These are phyloP conservation scores for Psidium guajava DNA, from an alignment of 345 rosid species.

Conservation along the genomic window DNA sequence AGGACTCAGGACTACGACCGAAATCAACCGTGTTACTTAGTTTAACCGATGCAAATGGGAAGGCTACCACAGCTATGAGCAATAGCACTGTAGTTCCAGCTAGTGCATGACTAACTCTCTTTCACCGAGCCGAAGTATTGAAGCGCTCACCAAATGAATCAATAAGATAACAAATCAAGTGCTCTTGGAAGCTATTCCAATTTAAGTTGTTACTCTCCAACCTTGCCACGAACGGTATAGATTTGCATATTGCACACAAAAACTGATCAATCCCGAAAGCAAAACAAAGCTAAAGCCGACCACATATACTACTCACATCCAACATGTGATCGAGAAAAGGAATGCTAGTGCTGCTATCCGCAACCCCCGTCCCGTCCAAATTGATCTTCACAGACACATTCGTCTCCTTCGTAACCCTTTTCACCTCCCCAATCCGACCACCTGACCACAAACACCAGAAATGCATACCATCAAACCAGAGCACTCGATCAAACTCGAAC, in stretches of 20 bases:
- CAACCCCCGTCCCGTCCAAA: conserved; percentile 74
- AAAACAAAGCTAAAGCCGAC: neutral
- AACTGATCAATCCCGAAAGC: neutral
- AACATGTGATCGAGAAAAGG: conserved; percentile 94
- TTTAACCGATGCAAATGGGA: neutral
- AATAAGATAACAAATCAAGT: neutral
- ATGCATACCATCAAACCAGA: neutral
- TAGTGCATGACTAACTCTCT: neutral
- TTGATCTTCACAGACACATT: conserved; percentile 65
- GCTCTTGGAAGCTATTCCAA: neutral
- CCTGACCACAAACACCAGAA: neutral
- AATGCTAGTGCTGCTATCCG: conserved; percentile 68
- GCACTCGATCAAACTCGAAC: neutral
- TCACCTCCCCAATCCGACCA: conserved; percentile 65
- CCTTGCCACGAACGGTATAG: neutral
- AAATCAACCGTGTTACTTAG: neutral
- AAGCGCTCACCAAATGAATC: neutral
- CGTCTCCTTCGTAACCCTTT: conserved; percentile 80
- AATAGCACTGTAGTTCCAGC: neutral
- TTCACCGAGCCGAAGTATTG: neutral
- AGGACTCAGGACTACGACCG: neutral
- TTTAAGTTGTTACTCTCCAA: neutral
- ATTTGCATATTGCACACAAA: neutral
- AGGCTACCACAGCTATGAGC: neutral
- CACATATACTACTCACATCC: conserved; percentile 30